Evolutionary conservation across 2,329 filamentous ascomycete species (phyloP).

Genomic region (Penicillium capsulatum): DNA sequence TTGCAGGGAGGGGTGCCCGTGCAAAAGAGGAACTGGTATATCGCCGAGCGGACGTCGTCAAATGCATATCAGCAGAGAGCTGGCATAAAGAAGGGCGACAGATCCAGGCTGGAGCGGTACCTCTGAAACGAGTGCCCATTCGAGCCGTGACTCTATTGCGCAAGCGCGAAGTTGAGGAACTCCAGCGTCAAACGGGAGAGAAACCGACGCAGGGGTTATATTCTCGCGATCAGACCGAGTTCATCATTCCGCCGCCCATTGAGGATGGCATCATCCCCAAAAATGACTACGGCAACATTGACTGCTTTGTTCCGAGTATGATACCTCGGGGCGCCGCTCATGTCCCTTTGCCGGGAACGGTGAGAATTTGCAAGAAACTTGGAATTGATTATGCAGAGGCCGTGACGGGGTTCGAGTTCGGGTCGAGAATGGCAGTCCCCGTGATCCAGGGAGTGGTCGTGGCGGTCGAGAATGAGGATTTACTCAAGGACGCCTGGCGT

Average conservation of each 20-base stretch:
- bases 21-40: slow-evolving; percentile 76
- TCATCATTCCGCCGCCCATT: slow-evolving; percentile 89
- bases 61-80: slow-evolving; percentile 86
- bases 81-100: slow-evolving; percentile 96
- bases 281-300: slow-evolving; percentile 94
- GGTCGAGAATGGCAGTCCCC: slow-evolving; percentile 87
- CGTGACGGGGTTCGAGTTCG: slow-evolving; percentile 94
- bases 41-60: slow-evolving; percentile 70
- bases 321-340: slow-evolving; percentile 80
- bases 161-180: slow-evolving; percentile 83
- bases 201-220: slow-evolving; percentile 86
- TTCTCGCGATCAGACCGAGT: slow-evolving; percentile 80
- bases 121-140: slow-evolving; percentile 82
- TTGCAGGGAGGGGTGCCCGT: slow-evolving; percentile 67
- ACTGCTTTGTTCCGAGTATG: slow-evolving; percentile 92
- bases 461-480: slow-evolving; percentile 70
- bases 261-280: slow-evolving; percentile 81
- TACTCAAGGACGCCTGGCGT: slow-evolving; percentile 72
- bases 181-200: slow-evolving; percentile 70
- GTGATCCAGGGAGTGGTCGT: slow-evolving; percentile 87
- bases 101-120: slow-evolving; percentile 64
- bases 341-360: slow-evolving; percentile 71
- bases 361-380: slow-evolving; percentile 76
- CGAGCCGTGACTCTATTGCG: slow-evolving; percentile 85
- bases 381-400: slow-evolving; percentile 89